Evolutionary conservation across 2,329 filamentous ascomycete genomes (phyloP), one percentile per base, ranked within the genome.

Genomic region (Fusarium newnesense): DNA sequence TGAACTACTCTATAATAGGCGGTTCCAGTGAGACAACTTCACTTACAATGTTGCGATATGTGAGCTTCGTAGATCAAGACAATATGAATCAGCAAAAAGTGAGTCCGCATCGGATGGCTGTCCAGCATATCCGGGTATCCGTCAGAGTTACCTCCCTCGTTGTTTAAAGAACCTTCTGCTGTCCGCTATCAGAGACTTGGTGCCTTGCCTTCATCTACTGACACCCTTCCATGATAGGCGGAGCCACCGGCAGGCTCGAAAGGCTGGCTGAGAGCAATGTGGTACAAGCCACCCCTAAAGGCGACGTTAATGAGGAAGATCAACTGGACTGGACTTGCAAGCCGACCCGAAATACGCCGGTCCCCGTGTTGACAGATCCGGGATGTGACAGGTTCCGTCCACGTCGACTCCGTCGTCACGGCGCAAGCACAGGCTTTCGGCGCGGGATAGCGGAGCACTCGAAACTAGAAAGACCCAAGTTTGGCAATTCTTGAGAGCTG

Each of bases 331-430:
- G 57, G 58, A 34, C 46, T 44, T 65, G 39, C 68, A 37, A 19
- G 42, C 42, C 67, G 67, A 67, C 24, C 64, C 67, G 75, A 59
- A 60, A 60, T 56, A 42, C 49, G 36, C 67, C 62, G 69, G 71
- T 67, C 47, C 49, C 58, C 68, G 61, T 62, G 54, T 36, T 54
- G 57, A 39, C 58, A 44, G 53, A 66, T 32, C 62, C 61, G 67
- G 63, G 47, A 56, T 58, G 53, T 57, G 47, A 40, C 43, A 57
- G 24, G 7, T 42, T 47, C 67, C 66, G 52, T 60, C 34, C 47
- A 65, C 32, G 16, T 54, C 32, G 26, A 44, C 56, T 37, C 58
- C 49, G 61, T 64, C 26, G 47, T 60, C 43, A 52, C 54, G 53
- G 66, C 50, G 49, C 58, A 67, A 70, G 58, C 44, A 58, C 57